Conservation (phyloP, 2,329 filamentous ascomycete species). For the Podosphaera xanthii region DNA sequence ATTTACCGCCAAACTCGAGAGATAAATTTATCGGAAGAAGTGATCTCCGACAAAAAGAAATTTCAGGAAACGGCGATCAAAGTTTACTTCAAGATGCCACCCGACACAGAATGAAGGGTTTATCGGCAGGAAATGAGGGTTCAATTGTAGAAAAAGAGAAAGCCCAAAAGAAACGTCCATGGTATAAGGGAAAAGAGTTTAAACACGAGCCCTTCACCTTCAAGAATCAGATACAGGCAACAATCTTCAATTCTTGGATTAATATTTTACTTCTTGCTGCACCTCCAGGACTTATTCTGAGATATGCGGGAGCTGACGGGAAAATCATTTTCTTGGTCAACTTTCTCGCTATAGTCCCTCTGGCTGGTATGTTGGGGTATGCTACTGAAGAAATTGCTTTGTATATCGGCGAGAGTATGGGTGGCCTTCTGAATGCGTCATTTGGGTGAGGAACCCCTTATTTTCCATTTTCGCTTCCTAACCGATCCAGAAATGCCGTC, state of each 20-base stretch:
- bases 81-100: too few species aligned
- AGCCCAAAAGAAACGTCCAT: constrained; percentile 11
- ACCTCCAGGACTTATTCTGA: constrained; percentile 55
- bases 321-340: constrained; percentile 66
- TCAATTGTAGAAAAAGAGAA: constrained; percentile 5
- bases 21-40: too few species aligned
- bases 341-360: constrained; percentile 77
- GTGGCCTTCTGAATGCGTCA: constrained; percentile 71
- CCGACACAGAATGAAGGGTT: too few species aligned
- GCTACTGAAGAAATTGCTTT: constrained; percentile 79
- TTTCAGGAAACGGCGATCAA: too few species aligned
- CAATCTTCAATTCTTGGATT: constrained; percentile 64
- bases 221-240: constrained; percentile 46
- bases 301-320: constrained; percentile 35
- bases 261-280: constrained; percentile 62
- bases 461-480: constrained; percentile 8
- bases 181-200: constrained; percentile 18
- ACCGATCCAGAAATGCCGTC: constrained; percentile 44
- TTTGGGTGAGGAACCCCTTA: constrained; percentile 40
- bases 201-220: constrained; percentile 28
- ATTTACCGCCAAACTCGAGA: too few species aligned
- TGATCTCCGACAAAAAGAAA: too few species aligned
- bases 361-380: constrained; percentile 69
- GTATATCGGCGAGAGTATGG: constrained; percentile 61
- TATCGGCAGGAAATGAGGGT: too few species aligned